Evolutionary conservation across 306 rosid genomes (phyloP).

Genomic region (Casuarina glauca): DNA sequence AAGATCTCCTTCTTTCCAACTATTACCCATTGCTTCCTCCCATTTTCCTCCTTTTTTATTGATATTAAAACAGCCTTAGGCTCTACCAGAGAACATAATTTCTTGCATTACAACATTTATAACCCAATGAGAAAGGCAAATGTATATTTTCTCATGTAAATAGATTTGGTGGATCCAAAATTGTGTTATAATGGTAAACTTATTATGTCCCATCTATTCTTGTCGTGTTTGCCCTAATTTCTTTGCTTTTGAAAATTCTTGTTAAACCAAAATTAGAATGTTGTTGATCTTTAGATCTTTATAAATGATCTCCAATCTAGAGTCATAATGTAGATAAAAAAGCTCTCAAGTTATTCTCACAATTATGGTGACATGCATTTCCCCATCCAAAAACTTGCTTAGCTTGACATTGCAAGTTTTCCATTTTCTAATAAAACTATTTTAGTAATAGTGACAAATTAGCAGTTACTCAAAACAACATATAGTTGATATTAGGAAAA

Average conservation of each 20-base stretch:
- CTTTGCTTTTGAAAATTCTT: conserved; percentile 16
- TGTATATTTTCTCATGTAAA: background rate
- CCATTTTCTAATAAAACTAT: background rate
- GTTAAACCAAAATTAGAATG: conserved; percentile 20
- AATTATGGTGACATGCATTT: conserved; percentile 15
- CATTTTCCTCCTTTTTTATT: too few species aligned
- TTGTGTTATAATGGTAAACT: background rate
- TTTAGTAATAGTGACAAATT: background rate
- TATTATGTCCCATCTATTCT: conserved; percentile 35
- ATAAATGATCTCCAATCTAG: conserved; percentile 25
- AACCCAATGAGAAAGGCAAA: background rate
- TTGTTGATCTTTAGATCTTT: conserved; percentile 32
- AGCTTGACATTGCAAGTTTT: conserved; percentile 1
- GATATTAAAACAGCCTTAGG: too few species aligned
- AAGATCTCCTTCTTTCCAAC: too few species aligned
- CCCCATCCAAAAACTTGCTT: background rate
- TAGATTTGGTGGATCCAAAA: background rate
- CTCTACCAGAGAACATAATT: conserved; percentile 42
- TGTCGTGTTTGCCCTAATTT: conserved; percentile 15
- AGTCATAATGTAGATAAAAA: conserved; percentile 34
- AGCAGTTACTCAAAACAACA: background rate
- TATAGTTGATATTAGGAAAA: background rate
- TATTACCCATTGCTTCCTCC: too few species aligned
- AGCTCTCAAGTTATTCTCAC: conserved; percentile 18
- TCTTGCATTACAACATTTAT: conserved; percentile 18